Conservation (phyloP, 1,139 yeast species). For the Lodderomyces metapsilosis region DNA sequence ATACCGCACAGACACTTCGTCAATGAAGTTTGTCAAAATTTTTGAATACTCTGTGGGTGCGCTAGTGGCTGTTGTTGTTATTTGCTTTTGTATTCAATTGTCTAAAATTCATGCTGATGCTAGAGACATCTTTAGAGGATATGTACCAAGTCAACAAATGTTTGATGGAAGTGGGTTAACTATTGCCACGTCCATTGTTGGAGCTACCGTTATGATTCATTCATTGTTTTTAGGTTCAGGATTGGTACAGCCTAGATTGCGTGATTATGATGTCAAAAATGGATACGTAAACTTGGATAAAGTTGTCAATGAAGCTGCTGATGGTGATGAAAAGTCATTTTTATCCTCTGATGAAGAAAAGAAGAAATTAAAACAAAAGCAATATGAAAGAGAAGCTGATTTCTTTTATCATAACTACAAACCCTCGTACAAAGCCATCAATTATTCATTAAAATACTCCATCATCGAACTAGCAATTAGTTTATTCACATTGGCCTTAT, state of each 20-base stretch:
- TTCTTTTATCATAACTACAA: slow-evolving; percentile 46
- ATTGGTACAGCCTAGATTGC: slow-evolving; percentile 71
- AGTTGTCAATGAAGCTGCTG: slow-evolving; percentile 6
- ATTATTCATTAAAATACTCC: slow-evolving; percentile 65
- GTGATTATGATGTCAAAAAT: slow-evolving; percentile 58
- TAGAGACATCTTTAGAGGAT: slow-evolving; percentile 64
- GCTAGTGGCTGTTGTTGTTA: slow-evolving; percentile 65
- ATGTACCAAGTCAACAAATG: slow-evolving; percentile 63
- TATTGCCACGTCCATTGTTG: slow-evolving; percentile 73
- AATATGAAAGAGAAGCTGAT: slow-evolving; percentile 28
- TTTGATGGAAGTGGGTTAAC: slow-evolving; percentile 65
- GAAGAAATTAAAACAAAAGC: slow-evolving; percentile 11
- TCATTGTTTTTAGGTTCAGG: slow-evolving; percentile 75
- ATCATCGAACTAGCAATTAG: slow-evolving; percentile 65
- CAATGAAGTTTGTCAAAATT: slow-evolving; percentile 58
- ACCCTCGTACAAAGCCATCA: slow-evolving; percentile 66
- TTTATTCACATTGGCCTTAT: slow-evolving; percentile 69
- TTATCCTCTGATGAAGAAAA: not conserved
- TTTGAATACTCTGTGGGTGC: slow-evolving; percentile 68
- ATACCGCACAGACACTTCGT: slow-evolving; percentile 65
- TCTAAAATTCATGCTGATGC: slow-evolving; percentile 51
- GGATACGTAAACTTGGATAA: slow-evolving; percentile 36
- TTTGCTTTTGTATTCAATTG: slow-evolving; percentile 71
- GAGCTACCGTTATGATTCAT: slow-evolving; percentile 86
- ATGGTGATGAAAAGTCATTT: not conserved